phyloP scores from a whole-genome alignment of 139 green algal genomes.

The Chlorella sp. region DNA sequence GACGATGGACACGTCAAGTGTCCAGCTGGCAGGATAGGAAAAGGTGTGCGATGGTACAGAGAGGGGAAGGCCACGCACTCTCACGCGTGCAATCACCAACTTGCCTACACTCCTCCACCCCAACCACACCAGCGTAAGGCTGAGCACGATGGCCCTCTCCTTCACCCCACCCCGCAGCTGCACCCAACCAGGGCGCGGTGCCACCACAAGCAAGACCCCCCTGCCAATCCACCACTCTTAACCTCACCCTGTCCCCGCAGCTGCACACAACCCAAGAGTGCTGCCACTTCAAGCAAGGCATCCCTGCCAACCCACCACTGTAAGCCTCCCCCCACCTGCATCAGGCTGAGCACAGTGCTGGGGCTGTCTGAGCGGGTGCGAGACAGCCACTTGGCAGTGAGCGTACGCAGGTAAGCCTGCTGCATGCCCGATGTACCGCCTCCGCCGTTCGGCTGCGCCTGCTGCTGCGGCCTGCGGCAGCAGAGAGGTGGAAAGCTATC shows the following conservation, averaged over 20 bases:
- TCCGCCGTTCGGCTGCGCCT: not conserved
- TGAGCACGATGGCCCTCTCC: slow-evolving; percentile 27
- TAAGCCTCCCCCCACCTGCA: slow-evolving; percentile 34
- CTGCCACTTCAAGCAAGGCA: too few relatives aligned
- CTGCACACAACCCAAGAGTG: too few relatives aligned
- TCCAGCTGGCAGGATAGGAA: too few relatives aligned
- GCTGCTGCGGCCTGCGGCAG: not conserved
- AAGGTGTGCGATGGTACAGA: too few relatives aligned
- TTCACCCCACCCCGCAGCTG: too few relatives aligned
- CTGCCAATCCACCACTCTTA: not conserved
- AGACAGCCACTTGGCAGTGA: slow-evolving; percentile 80
- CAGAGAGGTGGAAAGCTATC: not conserved
- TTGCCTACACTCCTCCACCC: too few relatives aligned
- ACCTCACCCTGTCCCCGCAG: not conserved
- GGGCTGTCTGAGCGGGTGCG: slow-evolving; percentile 59
- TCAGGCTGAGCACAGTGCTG: slow-evolving; percentile 39
- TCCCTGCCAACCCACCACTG: too few relatives aligned
- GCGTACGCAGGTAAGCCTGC: slow-evolving; percentile 56
- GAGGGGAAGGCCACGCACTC: too few relatives aligned
- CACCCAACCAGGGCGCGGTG: too few relatives aligned
- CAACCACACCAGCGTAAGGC: slow-evolving; percentile 32
- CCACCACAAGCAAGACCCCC: too few relatives aligned
- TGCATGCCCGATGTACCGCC: slow-evolving; percentile 13
- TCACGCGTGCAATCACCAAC: too few relatives aligned
- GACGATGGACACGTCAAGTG: not conserved